A percentile compares a stretch with the other conserved stretches of the same genome.
phyloP scores from a whole-genome alignment of 2,329 filamentous ascomycete genomes.

The Fusarium siculi region DNA sequence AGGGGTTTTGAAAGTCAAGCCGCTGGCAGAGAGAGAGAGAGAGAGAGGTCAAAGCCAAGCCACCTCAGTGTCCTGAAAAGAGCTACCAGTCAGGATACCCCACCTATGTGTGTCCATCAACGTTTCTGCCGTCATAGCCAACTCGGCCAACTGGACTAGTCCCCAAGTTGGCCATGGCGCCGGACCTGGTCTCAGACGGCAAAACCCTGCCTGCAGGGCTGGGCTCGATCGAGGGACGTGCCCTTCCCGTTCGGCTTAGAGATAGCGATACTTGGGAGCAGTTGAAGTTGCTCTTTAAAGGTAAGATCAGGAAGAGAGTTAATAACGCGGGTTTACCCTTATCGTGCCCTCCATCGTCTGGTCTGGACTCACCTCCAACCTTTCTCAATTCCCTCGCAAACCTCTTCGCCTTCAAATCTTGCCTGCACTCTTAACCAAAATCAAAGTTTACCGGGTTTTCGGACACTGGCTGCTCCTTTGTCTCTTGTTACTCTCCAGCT shows the following conservation, averaged over 20 bases:
- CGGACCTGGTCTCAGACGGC: conserved; percentile 27
- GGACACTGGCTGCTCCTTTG: conserved; percentile 16
- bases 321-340: conserved; percentile 39
- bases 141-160: conserved; percentile 32
- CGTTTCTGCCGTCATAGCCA: conserved; percentile 33
- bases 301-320: conserved; percentile 36
- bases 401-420: conserved; percentile 14
- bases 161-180: conserved; percentile 32
- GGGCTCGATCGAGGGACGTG: conserved; percentile 35
- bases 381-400: conserved; percentile 13
- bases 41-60: conserved; percentile 1
- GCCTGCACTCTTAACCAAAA: conserved; percentile 10
- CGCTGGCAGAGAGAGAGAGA: background rate
- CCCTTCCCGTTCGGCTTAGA: conserved; percentile 39
- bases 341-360: conserved; percentile 29
- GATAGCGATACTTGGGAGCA: conserved; percentile 23
- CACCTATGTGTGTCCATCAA: conserved; percentile 34
- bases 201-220: conserved; percentile 38
- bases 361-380: conserved; percentile 18
- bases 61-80: background rate
- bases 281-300: conserved; percentile 22
- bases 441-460: conserved; percentile 34
- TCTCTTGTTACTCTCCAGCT: conserved; percentile 27
- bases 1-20: conserved; percentile 24
- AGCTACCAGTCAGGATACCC: conserved; percentile 14